Percentiles rank a stretch among this genome's conserved stretches.
These are phyloP conservation scores for Fusarium brevicatenulatum DNA, from an alignment of 2,329 filamentous ascomycete genomes.

Conservation along the genomic window DNA sequence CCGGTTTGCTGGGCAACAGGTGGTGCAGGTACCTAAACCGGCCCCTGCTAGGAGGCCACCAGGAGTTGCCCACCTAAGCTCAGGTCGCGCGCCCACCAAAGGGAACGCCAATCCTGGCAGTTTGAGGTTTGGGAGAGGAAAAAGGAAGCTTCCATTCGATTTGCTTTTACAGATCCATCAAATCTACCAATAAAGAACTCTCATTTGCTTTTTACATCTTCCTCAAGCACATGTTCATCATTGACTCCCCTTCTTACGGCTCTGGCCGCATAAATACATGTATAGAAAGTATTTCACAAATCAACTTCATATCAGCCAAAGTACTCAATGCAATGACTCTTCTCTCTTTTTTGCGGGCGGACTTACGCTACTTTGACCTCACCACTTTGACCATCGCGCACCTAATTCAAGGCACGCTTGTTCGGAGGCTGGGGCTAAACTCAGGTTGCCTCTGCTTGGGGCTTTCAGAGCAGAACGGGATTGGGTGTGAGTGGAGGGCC, in stretches of 20 bases:
- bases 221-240: not conserved
- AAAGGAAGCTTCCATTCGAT: conserved; percentile 33
- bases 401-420: conserved; percentile 37
- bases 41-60: conserved; percentile 37
- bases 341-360: conserved; percentile 10
- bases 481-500: conserved; percentile 36
- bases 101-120: conserved; percentile 1
- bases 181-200: not conserved
- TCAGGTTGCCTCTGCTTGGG: conserved; percentile 30
- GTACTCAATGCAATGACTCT: not conserved
- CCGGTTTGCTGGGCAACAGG: conserved; percentile 33
- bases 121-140: conserved; percentile 1
- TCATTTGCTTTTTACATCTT: conserved; percentile 4
- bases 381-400: conserved; percentile 19
- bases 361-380: conserved; percentile 30
- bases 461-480: conserved; percentile 24
- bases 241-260: not conserved
- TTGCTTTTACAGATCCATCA: conserved; percentile 22
- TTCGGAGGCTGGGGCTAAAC: conserved; percentile 34
- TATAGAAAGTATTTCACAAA: not conserved
- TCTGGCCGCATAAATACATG: not conserved
- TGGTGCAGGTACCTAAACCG: conserved; percentile 31
- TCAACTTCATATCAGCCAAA: not conserved
- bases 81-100: conserved; percentile 22
- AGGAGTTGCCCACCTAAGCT: conserved; percentile 32